Percentiles rank a stretch among this genome's conserved stretches.
Evolutionary conservation across 2,329 filamentous ascomycete species (phyloP).

Genomic region (Lachnellula hyalina): DNA sequence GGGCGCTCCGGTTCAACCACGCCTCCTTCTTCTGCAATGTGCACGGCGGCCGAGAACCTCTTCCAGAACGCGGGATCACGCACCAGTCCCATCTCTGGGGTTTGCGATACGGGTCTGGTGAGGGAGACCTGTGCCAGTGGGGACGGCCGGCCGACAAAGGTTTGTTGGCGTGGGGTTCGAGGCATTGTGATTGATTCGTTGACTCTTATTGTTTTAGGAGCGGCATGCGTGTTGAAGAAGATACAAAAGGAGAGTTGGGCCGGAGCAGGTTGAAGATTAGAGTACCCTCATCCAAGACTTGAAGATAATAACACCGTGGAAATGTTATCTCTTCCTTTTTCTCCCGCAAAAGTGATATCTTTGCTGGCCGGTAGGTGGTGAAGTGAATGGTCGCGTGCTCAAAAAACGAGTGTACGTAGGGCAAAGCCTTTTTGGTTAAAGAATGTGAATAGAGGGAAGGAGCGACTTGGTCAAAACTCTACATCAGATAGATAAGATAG

Average conservation of each 20-base stretch:
- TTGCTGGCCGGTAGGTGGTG: background rate
- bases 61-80: conserved; percentile 33
- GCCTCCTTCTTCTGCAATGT: conserved; percentile 20
- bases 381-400: background rate
- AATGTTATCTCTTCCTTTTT: background rate
- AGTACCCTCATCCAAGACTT: background rate
- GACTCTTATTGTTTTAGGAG: background rate
- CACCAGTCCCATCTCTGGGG: conserved; percentile 22
- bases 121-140: conserved; percentile 30
- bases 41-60: conserved; percentile 29
- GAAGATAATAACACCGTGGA: background rate
- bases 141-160: conserved; percentile 24
- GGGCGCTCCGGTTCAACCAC: background rate
- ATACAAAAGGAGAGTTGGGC: background rate
- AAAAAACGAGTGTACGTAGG: background rate
- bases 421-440: background rate
- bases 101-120: conserved; percentile 20
- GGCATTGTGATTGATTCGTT: conserved; percentile 13
- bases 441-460: background rate
- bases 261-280: background rate
- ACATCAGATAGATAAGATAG: background rate
- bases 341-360: background rate
- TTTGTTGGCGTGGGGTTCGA: conserved; percentile 15
- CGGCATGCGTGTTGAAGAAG: background rate
- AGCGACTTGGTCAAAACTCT: background rate